Conservation (phyloP, 148 eudicot species). For the Polygonum aviculare region DNA sequence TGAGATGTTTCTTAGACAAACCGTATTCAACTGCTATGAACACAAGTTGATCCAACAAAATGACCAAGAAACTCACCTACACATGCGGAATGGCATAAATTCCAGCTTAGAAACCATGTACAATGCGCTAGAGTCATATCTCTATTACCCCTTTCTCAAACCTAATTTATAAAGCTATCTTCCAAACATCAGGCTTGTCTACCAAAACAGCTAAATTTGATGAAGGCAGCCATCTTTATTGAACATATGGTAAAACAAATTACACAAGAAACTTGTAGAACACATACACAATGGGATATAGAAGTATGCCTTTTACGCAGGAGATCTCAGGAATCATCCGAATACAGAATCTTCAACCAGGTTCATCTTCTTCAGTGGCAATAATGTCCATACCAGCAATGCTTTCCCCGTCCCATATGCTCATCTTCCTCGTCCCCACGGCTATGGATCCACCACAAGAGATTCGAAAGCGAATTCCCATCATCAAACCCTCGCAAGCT, state of each 20-base stretch:
- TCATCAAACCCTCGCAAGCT: slow-evolving; percentile 62
- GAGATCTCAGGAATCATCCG: background rate
- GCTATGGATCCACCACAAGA: slow-evolving; percentile 83
- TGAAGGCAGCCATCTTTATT: background rate
- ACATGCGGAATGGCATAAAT: background rate
- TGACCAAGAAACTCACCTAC: background rate
- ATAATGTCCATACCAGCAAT: slow-evolving; percentile 50
- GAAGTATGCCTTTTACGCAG: background rate
- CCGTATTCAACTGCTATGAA: background rate
- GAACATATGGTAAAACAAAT: background rate
- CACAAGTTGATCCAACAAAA: background rate
- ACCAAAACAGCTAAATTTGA: slow-evolving; percentile 1
- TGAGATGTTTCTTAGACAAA: background rate
- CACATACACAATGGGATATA: background rate
- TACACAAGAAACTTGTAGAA: background rate
- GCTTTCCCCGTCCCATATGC: slow-evolving; percentile 22
- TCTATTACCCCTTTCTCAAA: too few species aligned
- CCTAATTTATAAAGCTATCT: background rate
- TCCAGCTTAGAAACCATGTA: background rate
- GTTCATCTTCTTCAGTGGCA: slow-evolving; percentile 27
- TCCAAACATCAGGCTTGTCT: background rate
- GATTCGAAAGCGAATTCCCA: slow-evolving; percentile 71
- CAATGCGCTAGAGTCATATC: background rate
- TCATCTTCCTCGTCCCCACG: slow-evolving; percentile 41
- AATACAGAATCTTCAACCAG: background rate